phyloP scores from a whole-genome alignment of 2,329 filamentous ascomycete species.

The Ascochyta rabiei region DNA sequence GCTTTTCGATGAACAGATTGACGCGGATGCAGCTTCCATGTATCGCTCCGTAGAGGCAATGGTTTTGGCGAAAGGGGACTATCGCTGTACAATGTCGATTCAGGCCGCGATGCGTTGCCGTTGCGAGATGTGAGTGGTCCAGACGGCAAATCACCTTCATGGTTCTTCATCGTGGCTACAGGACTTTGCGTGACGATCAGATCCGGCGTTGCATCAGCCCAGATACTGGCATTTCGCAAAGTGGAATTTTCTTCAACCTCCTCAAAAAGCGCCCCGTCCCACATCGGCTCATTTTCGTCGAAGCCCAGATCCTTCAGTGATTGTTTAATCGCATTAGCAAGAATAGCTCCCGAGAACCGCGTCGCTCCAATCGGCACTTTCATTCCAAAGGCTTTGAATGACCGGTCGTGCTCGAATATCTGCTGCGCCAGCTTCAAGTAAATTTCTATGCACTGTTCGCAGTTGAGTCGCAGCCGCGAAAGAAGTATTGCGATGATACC shows the following conservation, averaged over 20 bases:
- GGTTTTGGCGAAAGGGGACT: conserved; percentile 24
- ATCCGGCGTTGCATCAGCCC: conserved; percentile 35
- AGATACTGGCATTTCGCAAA: conserved; percentile 42
- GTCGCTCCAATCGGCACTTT: conserved; percentile 46
- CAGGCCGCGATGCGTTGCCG: background rate
- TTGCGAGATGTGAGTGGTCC: background rate
- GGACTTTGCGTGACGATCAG: conserved; percentile 37
- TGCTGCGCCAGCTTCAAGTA: conserved; percentile 46
- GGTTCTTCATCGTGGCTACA: conserved; percentile 27
- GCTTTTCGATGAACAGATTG: conserved; percentile 44
- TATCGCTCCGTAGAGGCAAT: conserved; percentile 24
- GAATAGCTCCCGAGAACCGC: conserved; percentile 45
- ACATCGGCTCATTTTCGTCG: conserved; percentile 47
- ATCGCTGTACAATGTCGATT: conserved; percentile 14
- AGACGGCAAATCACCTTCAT: conserved; percentile 16
- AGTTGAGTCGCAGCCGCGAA: conserved; percentile 46
- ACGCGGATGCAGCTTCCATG: conserved; percentile 44
- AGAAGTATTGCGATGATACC: conserved; percentile 51
- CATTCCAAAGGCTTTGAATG: conserved; percentile 41
- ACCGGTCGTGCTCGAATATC: conserved; percentile 49
- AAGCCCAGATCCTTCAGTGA: conserved; percentile 42
- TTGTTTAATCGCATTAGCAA: conserved; percentile 46
- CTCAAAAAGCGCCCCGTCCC: conserved; percentile 49
- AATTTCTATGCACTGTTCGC: conserved; percentile 46
- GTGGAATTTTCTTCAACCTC: conserved; percentile 37